Evolutionary conservation across 2,329 filamentous ascomycete species (phyloP).

Genomic region (Pseudogymnoascus sp.): DNA sequence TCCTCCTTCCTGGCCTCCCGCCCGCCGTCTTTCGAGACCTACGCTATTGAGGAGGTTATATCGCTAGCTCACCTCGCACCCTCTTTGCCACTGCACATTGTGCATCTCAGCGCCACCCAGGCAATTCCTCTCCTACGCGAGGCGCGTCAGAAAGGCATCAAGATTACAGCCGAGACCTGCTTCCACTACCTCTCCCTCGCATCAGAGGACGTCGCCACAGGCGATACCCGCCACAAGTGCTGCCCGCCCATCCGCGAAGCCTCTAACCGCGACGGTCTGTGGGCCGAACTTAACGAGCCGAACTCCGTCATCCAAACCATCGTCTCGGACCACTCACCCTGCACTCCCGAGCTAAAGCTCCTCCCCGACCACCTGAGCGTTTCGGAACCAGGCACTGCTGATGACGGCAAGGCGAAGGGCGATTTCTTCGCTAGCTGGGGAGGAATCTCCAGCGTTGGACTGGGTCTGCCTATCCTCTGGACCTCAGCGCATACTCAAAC

Average conservation of each 20-base stretch:
- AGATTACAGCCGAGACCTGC: constrained; percentile 70
- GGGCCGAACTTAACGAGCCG: constrained; percentile 65
- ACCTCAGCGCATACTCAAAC: constrained; percentile 40
- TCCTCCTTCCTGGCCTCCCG: constrained; percentile 86
- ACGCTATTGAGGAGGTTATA: constrained; percentile 80
- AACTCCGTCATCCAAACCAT: constrained; percentile 85
- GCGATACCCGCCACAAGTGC: constrained; percentile 67
- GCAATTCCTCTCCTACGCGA: constrained; percentile 59
- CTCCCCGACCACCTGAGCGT: constrained; percentile 52
- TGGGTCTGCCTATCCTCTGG: constrained; percentile 81
- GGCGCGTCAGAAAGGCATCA: constrained; percentile 54
- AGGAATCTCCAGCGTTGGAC: constrained; percentile 86
- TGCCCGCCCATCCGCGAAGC: constrained; percentile 63
- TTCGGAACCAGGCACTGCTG: constrained; percentile 27
- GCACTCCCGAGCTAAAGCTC: constrained; percentile 88
- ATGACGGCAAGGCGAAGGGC: constrained; percentile 44
- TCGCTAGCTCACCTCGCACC: constrained; percentile 74
- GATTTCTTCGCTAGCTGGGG: constrained; percentile 98
- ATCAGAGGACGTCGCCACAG: constrained; percentile 57
- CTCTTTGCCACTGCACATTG: constrained; percentile 78
- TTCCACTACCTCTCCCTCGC: constrained; percentile 67
- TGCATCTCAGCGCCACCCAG: constrained; percentile 63
- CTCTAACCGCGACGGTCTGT: constrained; percentile 56
- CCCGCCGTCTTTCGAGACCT: constrained; percentile 83
- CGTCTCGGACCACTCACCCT: constrained; percentile 92